Evolutionary conservation across 2,329 filamentous ascomycete species (phyloP).

Genomic region (Neofusicoccum sp.): DNA sequence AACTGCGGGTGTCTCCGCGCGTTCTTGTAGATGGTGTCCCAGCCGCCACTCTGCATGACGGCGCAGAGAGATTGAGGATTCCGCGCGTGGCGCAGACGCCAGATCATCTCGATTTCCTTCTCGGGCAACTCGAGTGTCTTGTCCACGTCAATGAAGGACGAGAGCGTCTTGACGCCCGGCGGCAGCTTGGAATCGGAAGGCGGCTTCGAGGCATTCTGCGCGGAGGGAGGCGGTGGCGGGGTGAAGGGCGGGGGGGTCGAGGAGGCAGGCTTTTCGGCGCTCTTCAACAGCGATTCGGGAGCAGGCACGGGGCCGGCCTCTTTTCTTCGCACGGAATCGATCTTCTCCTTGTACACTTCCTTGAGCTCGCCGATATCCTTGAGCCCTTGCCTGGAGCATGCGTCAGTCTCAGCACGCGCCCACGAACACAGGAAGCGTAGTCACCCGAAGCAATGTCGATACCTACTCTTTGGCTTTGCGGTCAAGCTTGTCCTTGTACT

Average conservation of each 20-base stretch:
- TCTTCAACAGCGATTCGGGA: conserved; percentile 46
- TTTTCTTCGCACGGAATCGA: conserved; percentile 63
- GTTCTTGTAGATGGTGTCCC: conserved; percentile 65
- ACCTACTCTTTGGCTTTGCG: conserved; percentile 69
- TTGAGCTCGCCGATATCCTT: conserved; percentile 73
- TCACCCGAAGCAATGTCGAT: background rate
- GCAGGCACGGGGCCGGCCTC: conserved; percentile 57
- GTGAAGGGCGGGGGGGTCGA: conserved; percentile 29
- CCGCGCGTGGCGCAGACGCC: conserved; percentile 81
- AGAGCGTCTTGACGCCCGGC: conserved; percentile 61
- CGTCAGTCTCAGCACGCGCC: conserved; percentile 9
- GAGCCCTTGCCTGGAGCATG: conserved; percentile 53
- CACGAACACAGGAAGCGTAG: background rate
- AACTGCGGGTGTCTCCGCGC: conserved; percentile 82
- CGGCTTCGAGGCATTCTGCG: conserved; percentile 21
- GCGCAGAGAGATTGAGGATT: conserved; percentile 79
- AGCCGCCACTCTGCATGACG: conserved; percentile 71
- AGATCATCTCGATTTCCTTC: conserved; percentile 82
- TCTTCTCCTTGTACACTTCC: conserved; percentile 81
- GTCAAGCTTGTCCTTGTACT: conserved; percentile 83
- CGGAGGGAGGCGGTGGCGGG: conserved; percentile 24
- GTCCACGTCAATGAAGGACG: conserved; percentile 72
- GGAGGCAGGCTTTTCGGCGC: conserved; percentile 18
- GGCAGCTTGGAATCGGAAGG: conserved; percentile 31
- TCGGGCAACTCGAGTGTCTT: conserved; percentile 71